These are phyloP conservation scores for Candida tetrigidarum DNA, from an alignment of 1,139 yeast genomes.

Conservation along the genomic window DNA sequence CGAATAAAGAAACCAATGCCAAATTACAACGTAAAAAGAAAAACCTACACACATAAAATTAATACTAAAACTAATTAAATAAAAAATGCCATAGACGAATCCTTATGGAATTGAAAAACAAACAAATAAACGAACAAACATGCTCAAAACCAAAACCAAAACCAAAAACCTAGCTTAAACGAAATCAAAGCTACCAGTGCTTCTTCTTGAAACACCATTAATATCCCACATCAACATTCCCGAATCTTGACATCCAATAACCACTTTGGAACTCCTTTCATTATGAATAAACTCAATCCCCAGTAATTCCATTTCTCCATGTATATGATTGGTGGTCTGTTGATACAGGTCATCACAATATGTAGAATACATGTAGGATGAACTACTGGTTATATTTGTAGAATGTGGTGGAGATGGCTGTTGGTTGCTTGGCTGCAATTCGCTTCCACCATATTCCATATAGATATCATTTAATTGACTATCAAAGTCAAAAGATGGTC, in stretches of 20 bases:
- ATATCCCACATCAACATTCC: slow-evolving; percentile 50
- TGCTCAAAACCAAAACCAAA: background rate
- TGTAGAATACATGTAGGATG: slow-evolving; percentile 6
- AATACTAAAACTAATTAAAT: too few relatives aligned
- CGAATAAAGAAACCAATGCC: too few relatives aligned
- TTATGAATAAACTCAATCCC: slow-evolving; percentile 44
- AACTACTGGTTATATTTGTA: slow-evolving; percentile 6
- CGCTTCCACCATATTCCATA: slow-evolving; percentile 6
- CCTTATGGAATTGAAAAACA: too few relatives aligned
- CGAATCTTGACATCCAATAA: slow-evolving; percentile 49
- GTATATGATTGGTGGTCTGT: slow-evolving; percentile 39
- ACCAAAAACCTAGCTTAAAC: slow-evolving; percentile 19
- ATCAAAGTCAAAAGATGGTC: slow-evolving; percentile 18
- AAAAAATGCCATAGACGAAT: too few relatives aligned
- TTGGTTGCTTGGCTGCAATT: background rate
- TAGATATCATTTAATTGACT: slow-evolving; percentile 17
- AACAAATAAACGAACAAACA: background rate
- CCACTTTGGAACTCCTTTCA: slow-evolving; percentile 27
- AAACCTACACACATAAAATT: too few relatives aligned
- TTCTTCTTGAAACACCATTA: slow-evolving; percentile 43
- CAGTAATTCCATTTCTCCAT: slow-evolving; percentile 51
- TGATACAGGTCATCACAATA: slow-evolving; percentile 28
- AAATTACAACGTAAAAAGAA: too few relatives aligned
- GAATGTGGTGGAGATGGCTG: slow-evolving; percentile 8
- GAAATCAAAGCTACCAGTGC: slow-evolving; percentile 41